Evolutionary conservation across 495 filamentous ascomycete genomes (phyloP), one percentile per base, ranked within the genome.

Genomic region (Rhizodiscina lignyota): DNA sequence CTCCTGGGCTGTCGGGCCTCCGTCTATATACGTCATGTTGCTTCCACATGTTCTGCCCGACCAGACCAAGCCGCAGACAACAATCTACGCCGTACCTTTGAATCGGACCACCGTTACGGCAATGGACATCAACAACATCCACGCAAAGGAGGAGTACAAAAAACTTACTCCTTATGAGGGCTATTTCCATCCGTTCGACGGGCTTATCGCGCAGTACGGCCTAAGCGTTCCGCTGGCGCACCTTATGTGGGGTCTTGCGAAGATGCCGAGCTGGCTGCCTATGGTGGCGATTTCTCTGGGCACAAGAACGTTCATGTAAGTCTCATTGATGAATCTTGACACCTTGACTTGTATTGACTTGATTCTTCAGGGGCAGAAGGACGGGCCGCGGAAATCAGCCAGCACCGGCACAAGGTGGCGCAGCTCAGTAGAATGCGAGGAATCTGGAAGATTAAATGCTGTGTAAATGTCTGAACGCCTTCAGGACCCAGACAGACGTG

Each of bases 241-340:
- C 50, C 42, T 74, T 35, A 61, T 89, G 37, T 77, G 55, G 39
- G 64, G 37, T 16, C 63, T 78, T 39, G 50, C 62, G 10, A 51
- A 61, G 51, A 54, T 78, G 23, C 74, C 74, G 4, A 72, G 62
- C 44, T 92, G 80, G 80, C 53, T 61, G 34, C 66, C 77, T 44
- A 81, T 94, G 89, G 68, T 96, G 42, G 52, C 66, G 22, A 70
- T 96, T 43, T 82, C 76, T 39, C 72, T 94, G 45, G 50, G 85
- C 41, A 89, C 77, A 64, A 68, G 85, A 46, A 68, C 63, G 26
- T 63, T 94, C 52, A 93, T 94, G 89, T 94, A 63, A 76, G 84
- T 70, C 24, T 27, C 24, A 27, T 8, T 8, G 24, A 6, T 8
- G 6, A 6, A 27, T 27, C 24, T 13, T 13, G 6, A 6, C 13